Conservation (phyloP, 805 yeast species). For the Pichia ethanolica region DNA sequence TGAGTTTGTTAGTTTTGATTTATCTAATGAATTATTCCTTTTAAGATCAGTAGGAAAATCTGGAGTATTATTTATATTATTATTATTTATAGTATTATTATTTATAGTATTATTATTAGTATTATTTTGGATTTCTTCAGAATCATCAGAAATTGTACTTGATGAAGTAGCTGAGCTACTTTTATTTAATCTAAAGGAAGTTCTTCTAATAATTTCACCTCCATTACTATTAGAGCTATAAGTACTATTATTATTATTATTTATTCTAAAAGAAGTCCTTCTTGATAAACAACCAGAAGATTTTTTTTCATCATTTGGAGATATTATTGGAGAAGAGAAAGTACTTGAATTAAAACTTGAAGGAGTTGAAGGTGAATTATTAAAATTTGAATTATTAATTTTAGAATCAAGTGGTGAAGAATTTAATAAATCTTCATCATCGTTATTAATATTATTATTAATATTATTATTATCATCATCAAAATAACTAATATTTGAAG, state of each 20-base stretch:
- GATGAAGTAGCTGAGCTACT: background rate
- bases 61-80: too few species aligned
- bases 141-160: slow-evolving; percentile 8
- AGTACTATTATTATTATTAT: background rate
- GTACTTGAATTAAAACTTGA: slow-evolving; percentile 12
- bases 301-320: slow-evolving; percentile 12
- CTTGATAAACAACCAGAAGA: slow-evolving; percentile 3
- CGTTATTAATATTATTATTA: slow-evolving; percentile 1
- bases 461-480: too few species aligned
- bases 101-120: too few species aligned
- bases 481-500: slow-evolving; percentile 3
- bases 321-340: slow-evolving; percentile 12
- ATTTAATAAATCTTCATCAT: slow-evolving; percentile 6
- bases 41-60: background rate
- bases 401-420: slow-evolving; percentile 3
- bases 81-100: too few species aligned
- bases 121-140: background rate
- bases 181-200: slow-evolving; percentile 14
- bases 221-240: slow-evolving; percentile 9
- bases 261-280: slow-evolving; percentile 16
- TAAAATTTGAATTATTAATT: background rate
- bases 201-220: slow-evolving; percentile 10
- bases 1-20: background rate
- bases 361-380: slow-evolving; percentile 18
- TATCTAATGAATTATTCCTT: background rate